Conservation (phyloP, 2,329 filamentous ascomycete species). For the Phaeophleospora eucalypticola region DNA sequence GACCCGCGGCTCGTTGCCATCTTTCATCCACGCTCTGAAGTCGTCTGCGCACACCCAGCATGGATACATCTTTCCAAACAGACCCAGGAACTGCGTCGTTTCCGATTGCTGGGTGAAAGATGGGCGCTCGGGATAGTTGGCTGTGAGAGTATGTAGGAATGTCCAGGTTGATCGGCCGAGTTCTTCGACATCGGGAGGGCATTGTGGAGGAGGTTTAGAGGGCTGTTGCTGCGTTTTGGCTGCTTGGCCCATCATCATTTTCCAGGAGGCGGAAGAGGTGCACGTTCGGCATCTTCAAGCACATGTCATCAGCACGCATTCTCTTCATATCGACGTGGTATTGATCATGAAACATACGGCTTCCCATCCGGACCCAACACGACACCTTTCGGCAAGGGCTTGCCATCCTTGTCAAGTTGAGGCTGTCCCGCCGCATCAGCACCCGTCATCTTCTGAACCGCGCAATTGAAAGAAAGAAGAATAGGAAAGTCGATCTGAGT, state of each 20-base stretch:
- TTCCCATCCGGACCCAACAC: slow-evolving; percentile 78
- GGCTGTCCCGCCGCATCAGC: slow-evolving; percentile 30
- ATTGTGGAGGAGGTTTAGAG: slow-evolving; percentile 54
- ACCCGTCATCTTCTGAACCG: slow-evolving; percentile 35
- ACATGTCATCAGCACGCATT: no score
- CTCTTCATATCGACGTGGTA: no score
- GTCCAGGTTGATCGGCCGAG: slow-evolving; percentile 91
- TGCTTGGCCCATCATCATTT: slow-evolving; percentile 23
- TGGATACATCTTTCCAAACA: slow-evolving; percentile 85
- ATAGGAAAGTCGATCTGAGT: slow-evolving; percentile 36
- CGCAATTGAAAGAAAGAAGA: slow-evolving; percentile 36
- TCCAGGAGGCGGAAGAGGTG: slow-evolving; percentile 58
- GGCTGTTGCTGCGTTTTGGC: slow-evolving; percentile 29
- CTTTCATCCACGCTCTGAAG: slow-evolving; percentile 75
- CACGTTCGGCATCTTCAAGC: slow-evolving; percentile 63
- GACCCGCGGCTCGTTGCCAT: slow-evolving; percentile 61
- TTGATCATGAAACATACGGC: slow-evolving; percentile 62
- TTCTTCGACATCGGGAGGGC: slow-evolving; percentile 82
- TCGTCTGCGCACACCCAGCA: slow-evolving; percentile 95
- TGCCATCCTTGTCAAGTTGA: slow-evolving; percentile 31
- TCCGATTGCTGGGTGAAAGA: slow-evolving; percentile 67
- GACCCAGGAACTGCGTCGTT: slow-evolving; percentile 69
- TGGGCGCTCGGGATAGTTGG: slow-evolving; percentile 72
- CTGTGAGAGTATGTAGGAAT: slow-evolving; percentile 85
- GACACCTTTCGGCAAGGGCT: slow-evolving; percentile 65